Conservation (phyloP, 139 green algal genomes). For the Auxenochlorella pyrenoidosa region DNA sequence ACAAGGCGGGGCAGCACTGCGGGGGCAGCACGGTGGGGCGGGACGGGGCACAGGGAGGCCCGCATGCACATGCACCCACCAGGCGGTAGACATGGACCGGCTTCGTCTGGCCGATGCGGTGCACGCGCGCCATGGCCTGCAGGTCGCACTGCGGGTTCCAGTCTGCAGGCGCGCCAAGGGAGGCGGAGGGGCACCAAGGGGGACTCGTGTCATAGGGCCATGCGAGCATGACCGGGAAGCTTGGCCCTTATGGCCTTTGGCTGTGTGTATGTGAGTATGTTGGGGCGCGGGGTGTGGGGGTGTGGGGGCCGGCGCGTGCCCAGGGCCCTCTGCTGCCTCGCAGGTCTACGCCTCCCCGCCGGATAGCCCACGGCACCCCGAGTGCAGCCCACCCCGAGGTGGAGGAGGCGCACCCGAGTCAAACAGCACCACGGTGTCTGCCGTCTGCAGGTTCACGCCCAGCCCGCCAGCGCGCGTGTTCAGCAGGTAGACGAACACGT, state of each 20-base stretch:
- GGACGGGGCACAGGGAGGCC: no score
- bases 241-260: no score
- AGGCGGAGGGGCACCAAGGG: background rate
- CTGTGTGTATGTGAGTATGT: no score
- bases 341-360: no score
- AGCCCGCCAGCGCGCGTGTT: constrained; percentile 92
- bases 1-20: no score
- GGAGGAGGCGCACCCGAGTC: background rate
- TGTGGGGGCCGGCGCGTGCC: no score
- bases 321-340: no score
- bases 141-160: constrained; percentile 91
- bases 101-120: constrained; percentile 86
- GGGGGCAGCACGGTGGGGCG: background rate
- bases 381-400: no score
- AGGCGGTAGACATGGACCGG: constrained; percentile 90
- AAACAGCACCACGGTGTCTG: constrained; percentile 87
- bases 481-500: constrained; percentile 91
- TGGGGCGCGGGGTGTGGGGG: no score
- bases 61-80: background rate
- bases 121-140: constrained; percentile 83
- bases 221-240: no score
- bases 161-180: constrained; percentile 48
- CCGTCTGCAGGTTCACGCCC: constrained; percentile 94
- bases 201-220: no score
- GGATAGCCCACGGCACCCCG: no score